Evolutionary conservation across 331 rosid genomes (phyloP).

Genomic region (Quercus tomentella): DNA sequence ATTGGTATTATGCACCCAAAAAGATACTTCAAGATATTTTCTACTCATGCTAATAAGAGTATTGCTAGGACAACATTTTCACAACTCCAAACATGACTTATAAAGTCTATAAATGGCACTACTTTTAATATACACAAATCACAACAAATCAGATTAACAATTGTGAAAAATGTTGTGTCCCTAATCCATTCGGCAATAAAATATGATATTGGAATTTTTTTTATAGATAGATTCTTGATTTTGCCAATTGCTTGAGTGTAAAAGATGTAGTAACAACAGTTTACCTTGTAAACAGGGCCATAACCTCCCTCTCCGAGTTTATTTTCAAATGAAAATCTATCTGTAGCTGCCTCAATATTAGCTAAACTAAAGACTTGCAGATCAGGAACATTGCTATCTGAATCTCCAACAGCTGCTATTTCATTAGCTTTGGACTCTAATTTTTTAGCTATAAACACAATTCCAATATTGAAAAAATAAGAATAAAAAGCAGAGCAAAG

Average conservation of each 20-base stretch:
- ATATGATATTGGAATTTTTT: background rate
- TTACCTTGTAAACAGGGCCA: conserved; percentile 43
- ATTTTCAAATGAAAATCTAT: conserved; percentile 26
- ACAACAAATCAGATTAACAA: too few species aligned
- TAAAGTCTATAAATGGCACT: too few species aligned
- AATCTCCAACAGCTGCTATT: background rate
- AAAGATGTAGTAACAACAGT: background rate
- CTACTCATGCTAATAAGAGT: background rate
- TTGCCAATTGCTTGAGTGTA: too few species aligned
- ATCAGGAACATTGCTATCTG: conserved; percentile 12
- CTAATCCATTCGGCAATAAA: too few species aligned
- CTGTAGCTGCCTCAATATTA: conserved; percentile 24
- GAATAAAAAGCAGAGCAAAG: background rate
- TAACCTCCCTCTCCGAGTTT: conserved; percentile 48
- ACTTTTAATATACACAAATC: too few species aligned
- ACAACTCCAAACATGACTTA: too few species aligned
- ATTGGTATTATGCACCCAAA: background rate
- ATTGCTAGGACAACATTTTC: background rate
- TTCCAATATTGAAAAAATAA: background rate
- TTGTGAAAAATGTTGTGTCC: too few species aligned
- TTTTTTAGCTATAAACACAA: background rate
- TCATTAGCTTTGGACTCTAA: background rate
- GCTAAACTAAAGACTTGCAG: conserved; percentile 17
- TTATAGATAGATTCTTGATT: background rate
- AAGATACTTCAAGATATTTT: background rate